A percentile compares a stretch with the other conserved stretches of the same genome.
phyloP scores from a whole-genome alignment of 2,329 filamentous ascomycete genomes.

The Clarireedia paspali region DNA sequence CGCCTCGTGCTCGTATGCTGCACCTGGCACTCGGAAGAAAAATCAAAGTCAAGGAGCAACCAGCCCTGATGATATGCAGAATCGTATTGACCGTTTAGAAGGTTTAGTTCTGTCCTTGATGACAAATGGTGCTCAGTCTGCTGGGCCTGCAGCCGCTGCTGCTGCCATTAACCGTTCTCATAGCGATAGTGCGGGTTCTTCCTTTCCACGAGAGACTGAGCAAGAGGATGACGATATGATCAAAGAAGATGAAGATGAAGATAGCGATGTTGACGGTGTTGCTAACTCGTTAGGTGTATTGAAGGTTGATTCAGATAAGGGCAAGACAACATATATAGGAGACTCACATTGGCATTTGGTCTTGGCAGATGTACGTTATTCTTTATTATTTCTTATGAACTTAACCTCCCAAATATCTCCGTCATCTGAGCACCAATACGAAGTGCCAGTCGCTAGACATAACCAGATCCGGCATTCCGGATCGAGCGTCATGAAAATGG shows the following conservation, averaged over 20 bases:
- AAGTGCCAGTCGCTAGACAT: background rate
- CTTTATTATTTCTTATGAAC: background rate
- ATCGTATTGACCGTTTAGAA: constrained; percentile 91
- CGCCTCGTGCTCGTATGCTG: constrained; percentile 76
- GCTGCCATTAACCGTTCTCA: constrained; percentile 36
- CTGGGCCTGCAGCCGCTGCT: constrained; percentile 50
- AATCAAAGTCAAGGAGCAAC: constrained; percentile 53
- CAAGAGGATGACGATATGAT: constrained; percentile 51
- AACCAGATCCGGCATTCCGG: background rate
- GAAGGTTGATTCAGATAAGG: constrained; percentile 69
- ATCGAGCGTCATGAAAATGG: background rate
- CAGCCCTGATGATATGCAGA: constrained; percentile 93
- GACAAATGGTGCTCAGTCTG: constrained; percentile 71
- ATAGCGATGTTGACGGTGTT: constrained; percentile 56
- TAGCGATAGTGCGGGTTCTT: constrained; percentile 26
- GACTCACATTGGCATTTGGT: constrained; percentile 80
- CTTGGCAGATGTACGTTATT: constrained; percentile 52
- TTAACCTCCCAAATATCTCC: background rate
- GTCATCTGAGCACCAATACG: background rate
- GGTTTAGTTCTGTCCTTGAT: constrained; percentile 86
- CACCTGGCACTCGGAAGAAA: constrained; percentile 64
- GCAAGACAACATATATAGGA: constrained; percentile 72
- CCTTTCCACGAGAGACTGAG: constrained; percentile 37
- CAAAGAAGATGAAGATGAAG: constrained; percentile 48
- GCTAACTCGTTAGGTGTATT: constrained; percentile 73